Evolutionary conservation across 768 basidiomycete species (phyloP), one percentile per base, ranked within the genome.

Genomic region (Dentipellis fragilis): DNA sequence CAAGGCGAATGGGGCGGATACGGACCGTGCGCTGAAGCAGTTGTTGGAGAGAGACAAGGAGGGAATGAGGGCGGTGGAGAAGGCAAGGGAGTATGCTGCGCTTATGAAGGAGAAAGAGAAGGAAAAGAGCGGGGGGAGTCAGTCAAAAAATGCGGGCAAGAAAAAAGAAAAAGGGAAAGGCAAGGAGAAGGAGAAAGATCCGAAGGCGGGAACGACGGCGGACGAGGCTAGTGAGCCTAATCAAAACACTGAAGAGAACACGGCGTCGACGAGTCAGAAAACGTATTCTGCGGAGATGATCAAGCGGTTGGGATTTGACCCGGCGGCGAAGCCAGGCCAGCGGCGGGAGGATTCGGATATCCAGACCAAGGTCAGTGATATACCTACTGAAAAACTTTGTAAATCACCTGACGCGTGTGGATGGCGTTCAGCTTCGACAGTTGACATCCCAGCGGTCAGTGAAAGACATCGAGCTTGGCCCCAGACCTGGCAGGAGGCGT

Each of bases 231-330:
- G 39, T n/a, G 42, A 45, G 14, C 10, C n/a, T 3, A 9, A 10
- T n/a, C n/a, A 45, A 10, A 5, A 9, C 8, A 19, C n/a, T 10
- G n/a, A n/a, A 17, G 42, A 45, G 17, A 19, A 10, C 7, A 16
- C n/a, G 8, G 12, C 14, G 14, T n/a, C n/a, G n/a, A 16, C 2
- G 12, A 45, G 42, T 19, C 42, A 45, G 14, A n/a, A 45, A 7
- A 76, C 80, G 1, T 92, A 85, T 66, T 83, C 84, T 39, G 81
- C 84, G 0, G 72, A 73, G 51, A 67, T 87, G 21, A 80, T 93
- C 63, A 84, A 84, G 63, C 73, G 78, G 4, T 72, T 93, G 3
- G 90, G 90, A 1, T 93, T 92, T 57, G 87, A 93, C 68, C 90
- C 90, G 22, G 80, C 81, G 2, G 64, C 73, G 8, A 84, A 81